phyloP scores from a whole-genome alignment of 352 stramenopile genomes.

The Peronospora farinosa region DNA sequence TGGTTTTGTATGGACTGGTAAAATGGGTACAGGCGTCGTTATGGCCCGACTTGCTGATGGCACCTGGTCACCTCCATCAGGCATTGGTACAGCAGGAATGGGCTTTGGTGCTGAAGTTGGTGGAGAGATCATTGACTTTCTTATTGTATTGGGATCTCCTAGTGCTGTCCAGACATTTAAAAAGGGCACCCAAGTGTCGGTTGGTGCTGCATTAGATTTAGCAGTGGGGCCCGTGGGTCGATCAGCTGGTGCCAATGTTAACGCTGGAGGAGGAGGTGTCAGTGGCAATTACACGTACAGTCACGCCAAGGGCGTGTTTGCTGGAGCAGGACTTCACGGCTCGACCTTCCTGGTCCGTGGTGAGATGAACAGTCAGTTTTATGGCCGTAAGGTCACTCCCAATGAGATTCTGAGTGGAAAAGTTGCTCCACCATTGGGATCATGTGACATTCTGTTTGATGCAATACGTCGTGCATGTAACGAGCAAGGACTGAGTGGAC shows the following conservation, averaged over 20 bases:
- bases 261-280: slow-evolving; percentile 67
- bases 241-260: slow-evolving; percentile 61
- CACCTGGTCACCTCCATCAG: slow-evolving; percentile 76
- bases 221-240: slow-evolving; percentile 68
- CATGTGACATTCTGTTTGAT: slow-evolving; percentile 67
- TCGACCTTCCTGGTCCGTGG: slow-evolving; percentile 79
- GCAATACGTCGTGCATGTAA: slow-evolving; percentile 47
- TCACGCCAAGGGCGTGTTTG: slow-evolving; percentile 76
- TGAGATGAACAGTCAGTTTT: slow-evolving; percentile 83
- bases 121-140: slow-evolving; percentile 84
- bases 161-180: slow-evolving; percentile 78
- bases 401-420: slow-evolving; percentile 77
- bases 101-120: slow-evolving; percentile 81
- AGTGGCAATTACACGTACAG: slow-evolving; percentile 85
- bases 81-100: slow-evolving; percentile 73
- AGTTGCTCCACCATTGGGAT: slow-evolving; percentile 49
- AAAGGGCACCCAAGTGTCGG: slow-evolving; percentile 72
- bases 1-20: slow-evolving; percentile 79
- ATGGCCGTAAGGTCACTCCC: slow-evolving; percentile 73
- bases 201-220: slow-evolving; percentile 71
- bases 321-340: slow-evolving; percentile 68
- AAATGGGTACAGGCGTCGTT: slow-evolving; percentile 79
- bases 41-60: slow-evolving; percentile 73
- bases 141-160: slow-evolving; percentile 79
- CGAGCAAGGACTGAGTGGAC: slow-evolving; percentile 21